Base-by-base conservation (phyloP, 306 rosid species). In the Rubus idaeus region DNA sequence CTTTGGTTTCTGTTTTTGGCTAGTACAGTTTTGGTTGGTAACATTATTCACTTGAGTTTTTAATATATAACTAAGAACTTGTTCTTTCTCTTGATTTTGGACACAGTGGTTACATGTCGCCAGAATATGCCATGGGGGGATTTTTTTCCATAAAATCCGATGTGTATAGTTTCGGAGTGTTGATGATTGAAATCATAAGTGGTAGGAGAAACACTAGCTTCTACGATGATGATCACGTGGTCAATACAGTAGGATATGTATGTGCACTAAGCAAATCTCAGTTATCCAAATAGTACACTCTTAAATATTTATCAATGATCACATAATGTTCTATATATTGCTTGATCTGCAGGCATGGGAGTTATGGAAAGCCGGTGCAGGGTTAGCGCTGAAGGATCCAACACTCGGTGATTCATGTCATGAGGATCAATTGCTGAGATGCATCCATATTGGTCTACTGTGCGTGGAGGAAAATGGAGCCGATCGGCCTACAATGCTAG, bases 361-460 rank as follows among this genome's bases (percentile, higher is more conserved):
- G 60, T 51, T 50, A 50, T 70, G 75, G 60, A 70, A 70, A 5
- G 46, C 17, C 1, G 40, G 14, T 70, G 46, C 62, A 70, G 64
- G 5, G 3, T 7, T 68, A 44, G 53, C 46, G 12, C 62, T 64
- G 7, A 21, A 3, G 30, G 56, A 82, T 77, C 60, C 58, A 73
- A 44, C 21, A 17, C 53, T 81, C 63, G 35, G 68, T 18, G 67
- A 78, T 23, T 71, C 80, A 5, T 75, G 67, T 68, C n/a, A 57
- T 4, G 52, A 14, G 44, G 10, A 68, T 44, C 80, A 77, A 35
- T 26, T 77, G 47, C 4, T 55, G 6, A 57, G 68, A 69, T 53
- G 49, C 57, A 77, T 77, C 10, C 62, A 77, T 4, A 61, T 77
- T 7, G 70, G 70, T 39, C 81, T 77, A 26, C 45, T 69, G 9